Evolutionary conservation across 768 basidiomycete species (phyloP).

Genomic region (Rhodotorula babjevae): DNA sequence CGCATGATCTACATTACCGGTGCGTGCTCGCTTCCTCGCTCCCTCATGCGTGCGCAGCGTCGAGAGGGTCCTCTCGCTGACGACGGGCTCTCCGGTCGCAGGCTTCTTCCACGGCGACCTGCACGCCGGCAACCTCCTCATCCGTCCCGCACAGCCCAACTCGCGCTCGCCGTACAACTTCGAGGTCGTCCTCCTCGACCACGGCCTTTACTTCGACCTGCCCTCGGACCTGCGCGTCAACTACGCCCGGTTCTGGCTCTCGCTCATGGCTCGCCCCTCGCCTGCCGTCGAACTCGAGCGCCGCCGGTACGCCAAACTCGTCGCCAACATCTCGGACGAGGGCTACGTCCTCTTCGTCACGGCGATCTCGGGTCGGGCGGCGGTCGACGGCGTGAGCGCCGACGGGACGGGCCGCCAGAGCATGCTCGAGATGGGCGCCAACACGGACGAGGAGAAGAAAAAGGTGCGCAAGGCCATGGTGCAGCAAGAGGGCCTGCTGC

Average conservation of each 20-base stretch:
- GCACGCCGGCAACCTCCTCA: constrained; percentile 73
- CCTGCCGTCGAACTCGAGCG: constrained; percentile 62
- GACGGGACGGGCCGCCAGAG: constrained; percentile 49
- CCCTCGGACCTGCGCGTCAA: constrained; percentile 67
- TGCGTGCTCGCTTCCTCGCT: neutral
- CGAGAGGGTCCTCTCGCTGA: no score
- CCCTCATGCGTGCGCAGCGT: no score
- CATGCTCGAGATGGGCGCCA: constrained; percentile 68
- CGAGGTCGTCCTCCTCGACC: constrained; percentile 90
- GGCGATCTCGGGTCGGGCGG: constrained; percentile 78
- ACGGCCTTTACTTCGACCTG: constrained; percentile 89
- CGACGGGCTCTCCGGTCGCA: no score
- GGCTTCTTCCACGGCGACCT: constrained; percentile 63
- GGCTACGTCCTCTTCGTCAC: constrained; percentile 93
- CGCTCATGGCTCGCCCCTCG: constrained; percentile 71
- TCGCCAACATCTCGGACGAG: constrained; percentile 66
- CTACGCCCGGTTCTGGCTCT: constrained; percentile 70
- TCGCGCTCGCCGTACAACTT: constrained; percentile 87
- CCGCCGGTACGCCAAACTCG: constrained; percentile 78
- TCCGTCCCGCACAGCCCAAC: constrained; percentile 61
- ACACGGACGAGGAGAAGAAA: constrained; percentile 71
- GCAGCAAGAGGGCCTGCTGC: constrained; percentile 71
- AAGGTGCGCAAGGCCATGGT: constrained; percentile 77
- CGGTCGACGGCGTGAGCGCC: constrained; percentile 57
- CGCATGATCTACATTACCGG: constrained; percentile 94